Evolutionary conservation across 2,329 filamentous ascomycete species (phyloP).

Genomic region (Furcasterigmium furcatum): DNA sequence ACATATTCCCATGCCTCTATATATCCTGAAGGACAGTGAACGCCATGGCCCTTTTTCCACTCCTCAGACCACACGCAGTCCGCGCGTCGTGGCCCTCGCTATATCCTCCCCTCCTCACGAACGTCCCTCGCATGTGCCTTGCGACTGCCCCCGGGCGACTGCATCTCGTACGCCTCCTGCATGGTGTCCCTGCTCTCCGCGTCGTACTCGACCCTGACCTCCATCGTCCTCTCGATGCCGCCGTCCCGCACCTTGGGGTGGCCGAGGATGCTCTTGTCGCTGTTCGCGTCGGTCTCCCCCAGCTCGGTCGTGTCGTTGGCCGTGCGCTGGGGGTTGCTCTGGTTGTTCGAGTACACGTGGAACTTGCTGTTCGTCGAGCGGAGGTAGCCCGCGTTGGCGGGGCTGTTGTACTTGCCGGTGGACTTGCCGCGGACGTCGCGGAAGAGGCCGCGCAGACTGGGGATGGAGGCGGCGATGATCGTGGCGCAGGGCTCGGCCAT

Average conservation of each 20-base stretch:
- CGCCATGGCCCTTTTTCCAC: too few species aligned
- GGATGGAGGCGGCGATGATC: conserved; percentile 26
- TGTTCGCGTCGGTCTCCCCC: conserved; percentile 4
- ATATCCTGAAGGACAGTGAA: too few species aligned
- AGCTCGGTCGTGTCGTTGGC: not conserved
- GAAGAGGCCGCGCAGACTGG: conserved; percentile 20
- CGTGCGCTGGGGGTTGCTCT: not conserved
- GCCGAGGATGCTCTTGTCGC: conserved; percentile 9
- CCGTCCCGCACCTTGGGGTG: conserved; percentile 2
- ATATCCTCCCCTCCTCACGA: not conserved
- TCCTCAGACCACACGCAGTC: too few species aligned
- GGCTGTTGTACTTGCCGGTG: not conserved
- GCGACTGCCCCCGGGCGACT: too few species aligned
- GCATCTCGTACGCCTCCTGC: not conserved
- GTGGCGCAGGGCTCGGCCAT: conserved; percentile 23
- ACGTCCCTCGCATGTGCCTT: not conserved
- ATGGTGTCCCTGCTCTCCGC: not conserved
- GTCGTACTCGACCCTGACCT: conserved; percentile 14
- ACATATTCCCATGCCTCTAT: too few species aligned
- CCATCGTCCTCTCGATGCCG: conserved; percentile 14
- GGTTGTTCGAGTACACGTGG: not conserved
- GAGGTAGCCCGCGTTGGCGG: not conserved
- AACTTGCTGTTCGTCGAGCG: conserved; percentile 2
- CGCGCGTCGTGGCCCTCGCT: too few species aligned
- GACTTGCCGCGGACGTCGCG: not conserved